Conservation (phyloP, 2,329 filamentous ascomycete species). For the Colletotrichum eremochloae region DNA sequence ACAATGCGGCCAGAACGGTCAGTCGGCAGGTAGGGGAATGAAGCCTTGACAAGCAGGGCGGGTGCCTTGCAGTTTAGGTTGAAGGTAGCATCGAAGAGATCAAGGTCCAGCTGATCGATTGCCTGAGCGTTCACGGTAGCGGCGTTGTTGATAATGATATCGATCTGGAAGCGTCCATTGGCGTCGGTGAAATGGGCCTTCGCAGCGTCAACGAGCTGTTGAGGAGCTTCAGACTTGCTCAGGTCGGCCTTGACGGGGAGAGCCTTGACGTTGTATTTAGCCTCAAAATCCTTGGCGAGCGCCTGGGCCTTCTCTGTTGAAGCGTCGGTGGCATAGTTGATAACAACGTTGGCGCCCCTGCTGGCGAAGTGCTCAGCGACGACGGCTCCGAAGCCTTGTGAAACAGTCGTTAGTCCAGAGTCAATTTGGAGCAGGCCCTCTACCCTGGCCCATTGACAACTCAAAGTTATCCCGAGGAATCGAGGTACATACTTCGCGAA, state of each 20-base stretch:
- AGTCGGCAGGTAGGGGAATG: constrained; percentile 75
- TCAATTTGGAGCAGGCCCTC: not conserved
- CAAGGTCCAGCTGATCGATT: constrained; percentile 60
- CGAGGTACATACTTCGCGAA: constrained; percentile 72
- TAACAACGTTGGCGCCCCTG: constrained; percentile 77
- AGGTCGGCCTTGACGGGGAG: constrained; percentile 79
- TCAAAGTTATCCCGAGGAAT: not conserved
- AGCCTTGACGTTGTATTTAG: constrained; percentile 68
- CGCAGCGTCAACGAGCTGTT: constrained; percentile 69
- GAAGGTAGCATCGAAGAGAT: constrained; percentile 79
- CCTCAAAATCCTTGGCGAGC: constrained; percentile 61
- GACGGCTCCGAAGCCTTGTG: constrained; percentile 75
- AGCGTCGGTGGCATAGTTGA: constrained; percentile 75
- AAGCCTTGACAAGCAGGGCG: constrained; percentile 81
- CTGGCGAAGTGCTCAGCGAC: constrained; percentile 77
- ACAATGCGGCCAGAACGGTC: constrained; percentile 73
- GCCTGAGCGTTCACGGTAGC: constrained; percentile 73
- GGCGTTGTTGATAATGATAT: constrained; percentile 91
- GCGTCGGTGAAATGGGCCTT: constrained; percentile 70
- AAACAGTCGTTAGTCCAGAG: constrained; percentile 17
- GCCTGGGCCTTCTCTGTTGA: constrained; percentile 53
- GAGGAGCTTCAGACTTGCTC: constrained; percentile 70
- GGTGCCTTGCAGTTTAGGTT: constrained; percentile 86
- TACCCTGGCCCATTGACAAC: not conserved
- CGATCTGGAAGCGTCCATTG: constrained; percentile 71